These are phyloP conservation scores for Fomitopsis pinicola DNA, from an alignment of 1,284 basidiomycete species.

Conservation along the genomic window DNA sequence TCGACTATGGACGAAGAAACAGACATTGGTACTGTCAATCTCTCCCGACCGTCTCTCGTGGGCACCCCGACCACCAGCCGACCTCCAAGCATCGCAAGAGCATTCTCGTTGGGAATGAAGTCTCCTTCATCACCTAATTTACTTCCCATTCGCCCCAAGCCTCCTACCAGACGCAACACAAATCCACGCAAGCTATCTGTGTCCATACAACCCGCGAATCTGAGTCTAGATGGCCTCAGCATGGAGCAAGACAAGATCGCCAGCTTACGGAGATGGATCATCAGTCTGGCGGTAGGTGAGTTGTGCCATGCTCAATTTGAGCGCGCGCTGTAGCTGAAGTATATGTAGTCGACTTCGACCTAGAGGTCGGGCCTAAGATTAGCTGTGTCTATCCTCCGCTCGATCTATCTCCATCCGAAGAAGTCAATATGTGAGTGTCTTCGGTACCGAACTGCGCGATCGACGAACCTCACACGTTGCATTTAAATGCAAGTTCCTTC, in stretches of 20 bases:
- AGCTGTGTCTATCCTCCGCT: constrained; percentile 66
- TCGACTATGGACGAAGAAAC: constrained; percentile 14
- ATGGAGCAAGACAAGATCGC: constrained; percentile 45
- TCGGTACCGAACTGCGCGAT: neutral
- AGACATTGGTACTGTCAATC: constrained; percentile 27
- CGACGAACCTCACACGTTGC: neutral
- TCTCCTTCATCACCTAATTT: constrained; percentile 30
- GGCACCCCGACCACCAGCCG: constrained; percentile 10
- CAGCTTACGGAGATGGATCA: constrained; percentile 71
- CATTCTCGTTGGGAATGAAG: constrained; percentile 14
- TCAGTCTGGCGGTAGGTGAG: constrained; percentile 71
- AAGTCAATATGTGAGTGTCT: constrained; percentile 77
- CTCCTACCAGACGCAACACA: constrained; percentile 37
- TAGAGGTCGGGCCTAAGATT: constrained; percentile 84
- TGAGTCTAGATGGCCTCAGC: constrained; percentile 25
- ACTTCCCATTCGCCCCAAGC: constrained; percentile 18
- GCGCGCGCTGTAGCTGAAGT: constrained; percentile 5
- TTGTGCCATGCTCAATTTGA: neutral
- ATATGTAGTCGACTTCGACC: constrained; percentile 78
- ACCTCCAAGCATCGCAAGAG: constrained; percentile 2
- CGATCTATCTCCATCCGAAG: constrained; percentile 59
- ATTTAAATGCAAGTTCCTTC: constrained; percentile 64
- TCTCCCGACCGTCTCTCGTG: constrained; percentile 17
- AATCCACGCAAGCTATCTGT: constrained; percentile 27
- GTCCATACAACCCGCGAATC: constrained; percentile 11